Evolutionary conservation across 805 yeast genomes (phyloP).

Genomic region (Starmera amethionina): DNA sequence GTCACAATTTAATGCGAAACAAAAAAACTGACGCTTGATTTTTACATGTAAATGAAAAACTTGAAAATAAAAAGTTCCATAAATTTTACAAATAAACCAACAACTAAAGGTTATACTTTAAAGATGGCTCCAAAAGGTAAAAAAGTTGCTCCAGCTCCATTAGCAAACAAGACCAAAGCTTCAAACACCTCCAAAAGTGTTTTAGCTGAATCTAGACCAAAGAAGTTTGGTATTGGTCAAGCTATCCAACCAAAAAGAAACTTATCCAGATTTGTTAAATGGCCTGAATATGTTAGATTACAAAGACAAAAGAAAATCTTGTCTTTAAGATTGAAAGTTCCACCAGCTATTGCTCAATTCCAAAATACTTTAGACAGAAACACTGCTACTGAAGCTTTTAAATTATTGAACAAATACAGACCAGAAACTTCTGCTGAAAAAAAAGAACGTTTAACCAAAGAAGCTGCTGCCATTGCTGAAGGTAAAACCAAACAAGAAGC

Average conservation of each 20-base stretch:
- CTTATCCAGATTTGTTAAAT: slow-evolving; percentile 93
- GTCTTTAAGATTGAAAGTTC: slow-evolving; percentile 94
- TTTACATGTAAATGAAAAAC: too few species aligned
- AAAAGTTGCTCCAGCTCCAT: slow-evolving; percentile 98
- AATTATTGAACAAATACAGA: slow-evolving; percentile 97
- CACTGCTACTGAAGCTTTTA: slow-evolving; percentile 96
- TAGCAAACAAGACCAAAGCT: slow-evolving; percentile 61
- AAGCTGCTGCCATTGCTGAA: slow-evolving; percentile 98
- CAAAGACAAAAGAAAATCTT: slow-evolving; percentile 99
- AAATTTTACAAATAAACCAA: too few species aligned
- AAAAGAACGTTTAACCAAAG: slow-evolving; percentile 98
- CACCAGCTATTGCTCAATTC: slow-evolving; percentile 97
- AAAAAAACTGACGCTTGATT: too few species aligned
- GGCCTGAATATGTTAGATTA: slow-evolving; percentile 98
- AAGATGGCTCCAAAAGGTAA: slow-evolving; percentile 17
- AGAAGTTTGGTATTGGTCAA: slow-evolving; percentile 96
- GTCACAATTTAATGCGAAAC: too few species aligned
- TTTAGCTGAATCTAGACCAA: slow-evolving; percentile 80
- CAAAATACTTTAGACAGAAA: slow-evolving; percentile 94
- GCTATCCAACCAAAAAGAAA: slow-evolving; percentile 90
- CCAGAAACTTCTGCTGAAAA: slow-evolving; percentile 96
- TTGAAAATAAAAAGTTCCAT: too few species aligned
- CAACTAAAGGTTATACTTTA: background rate
- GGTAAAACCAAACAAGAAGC: slow-evolving; percentile 97
- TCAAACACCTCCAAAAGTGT: slow-evolving; percentile 62